Evolutionary conservation across 1,284 basidiomycete species (phyloP).

Genomic region (Sphaerobolus stellatus): DNA sequence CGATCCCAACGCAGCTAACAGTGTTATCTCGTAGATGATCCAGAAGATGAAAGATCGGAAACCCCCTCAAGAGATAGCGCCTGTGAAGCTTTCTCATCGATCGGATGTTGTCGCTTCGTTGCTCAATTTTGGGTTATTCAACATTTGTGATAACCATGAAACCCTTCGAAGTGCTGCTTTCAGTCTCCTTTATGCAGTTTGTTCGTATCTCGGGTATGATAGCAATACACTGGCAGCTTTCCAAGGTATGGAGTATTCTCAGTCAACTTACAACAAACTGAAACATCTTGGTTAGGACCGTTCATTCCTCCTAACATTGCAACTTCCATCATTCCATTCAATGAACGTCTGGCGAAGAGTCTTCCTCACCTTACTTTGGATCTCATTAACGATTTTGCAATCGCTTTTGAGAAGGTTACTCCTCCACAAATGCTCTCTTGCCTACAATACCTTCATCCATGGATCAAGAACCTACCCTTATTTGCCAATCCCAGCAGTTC

Average conservation of each 20-base stretch:
- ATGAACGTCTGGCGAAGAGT: constrained; percentile 69
- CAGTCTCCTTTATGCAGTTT: constrained; percentile 75
- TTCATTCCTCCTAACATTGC: constrained; percentile 73
- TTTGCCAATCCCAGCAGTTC: constrained; percentile 70
- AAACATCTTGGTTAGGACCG: constrained; percentile 46
- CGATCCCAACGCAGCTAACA: neutral
- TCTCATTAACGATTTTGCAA: constrained; percentile 80
- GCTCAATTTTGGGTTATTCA: constrained; percentile 78
- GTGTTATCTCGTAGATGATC: constrained; percentile 48
- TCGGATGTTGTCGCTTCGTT: constrained; percentile 83
- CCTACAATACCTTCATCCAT: constrained; percentile 80
- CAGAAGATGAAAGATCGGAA: constrained; percentile 68
- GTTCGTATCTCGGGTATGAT: constrained; percentile 76
- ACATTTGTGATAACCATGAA: constrained; percentile 70
- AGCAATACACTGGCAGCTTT: constrained; percentile 64
- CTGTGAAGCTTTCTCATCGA: no score
- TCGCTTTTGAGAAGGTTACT: constrained; percentile 38
- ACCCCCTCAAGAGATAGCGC: constrained; percentile 54
- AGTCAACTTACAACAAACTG: constrained; percentile 11
- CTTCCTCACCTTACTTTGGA: constrained; percentile 82
- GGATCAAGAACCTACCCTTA: constrained; percentile 76
- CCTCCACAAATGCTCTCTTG: constrained; percentile 64
- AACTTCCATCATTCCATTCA: constrained; percentile 64
- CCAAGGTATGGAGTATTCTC: constrained; percentile 50
- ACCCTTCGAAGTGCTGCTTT: constrained; percentile 76